A percentile compares a stretch with the other conserved stretches of the same genome.
These are phyloP conservation scores for Echites panduratus DNA, from an alignment of 257 asterid species.

Conservation along the genomic window DNA sequence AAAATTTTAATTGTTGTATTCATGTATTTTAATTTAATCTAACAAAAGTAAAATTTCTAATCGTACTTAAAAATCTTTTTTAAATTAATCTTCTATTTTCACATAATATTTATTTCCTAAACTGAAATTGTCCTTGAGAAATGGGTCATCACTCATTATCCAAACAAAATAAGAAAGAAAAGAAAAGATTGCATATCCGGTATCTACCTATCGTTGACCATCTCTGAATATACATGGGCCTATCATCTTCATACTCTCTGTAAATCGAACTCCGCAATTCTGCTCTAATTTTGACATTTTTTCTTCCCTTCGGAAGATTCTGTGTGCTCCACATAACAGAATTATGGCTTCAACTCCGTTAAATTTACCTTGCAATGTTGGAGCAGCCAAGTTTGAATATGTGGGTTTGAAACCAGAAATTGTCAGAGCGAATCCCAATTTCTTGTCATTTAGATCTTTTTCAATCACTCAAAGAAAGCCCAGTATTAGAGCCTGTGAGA, in stretches of 20 bases:
- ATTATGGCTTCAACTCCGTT: slow-evolving; percentile 41
- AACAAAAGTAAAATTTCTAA: no score
- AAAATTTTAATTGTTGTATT: no score
- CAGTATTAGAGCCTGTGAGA: slow-evolving; percentile 38
- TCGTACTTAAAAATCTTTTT: no score
- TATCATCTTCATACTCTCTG: not conserved
- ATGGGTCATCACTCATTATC: no score
- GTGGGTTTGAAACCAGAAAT: slow-evolving; percentile 33
- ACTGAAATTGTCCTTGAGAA: not conserved
- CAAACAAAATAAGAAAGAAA: not conserved
- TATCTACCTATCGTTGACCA: not conserved
- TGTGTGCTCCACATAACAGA: no score
- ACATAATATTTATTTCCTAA: no score
- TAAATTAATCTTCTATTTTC: no score
- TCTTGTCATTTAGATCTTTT: not conserved
- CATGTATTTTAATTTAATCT: no score
- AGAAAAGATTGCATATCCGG: not conserved
- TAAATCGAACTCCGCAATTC: not conserved
- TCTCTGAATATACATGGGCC: not conserved
- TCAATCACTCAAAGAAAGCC: slow-evolving; percentile 10
- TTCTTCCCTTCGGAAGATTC: not conserved
- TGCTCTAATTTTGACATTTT: not conserved
- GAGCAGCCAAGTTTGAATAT: slow-evolving; percentile 31
- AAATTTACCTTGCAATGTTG: slow-evolving; percentile 28
- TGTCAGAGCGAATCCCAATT: not conserved